Evolutionary conservation across 2,329 filamentous ascomycete species (phyloP), one percentile per base, ranked within the genome.

Genomic region (Remersonia thermophila): DNA sequence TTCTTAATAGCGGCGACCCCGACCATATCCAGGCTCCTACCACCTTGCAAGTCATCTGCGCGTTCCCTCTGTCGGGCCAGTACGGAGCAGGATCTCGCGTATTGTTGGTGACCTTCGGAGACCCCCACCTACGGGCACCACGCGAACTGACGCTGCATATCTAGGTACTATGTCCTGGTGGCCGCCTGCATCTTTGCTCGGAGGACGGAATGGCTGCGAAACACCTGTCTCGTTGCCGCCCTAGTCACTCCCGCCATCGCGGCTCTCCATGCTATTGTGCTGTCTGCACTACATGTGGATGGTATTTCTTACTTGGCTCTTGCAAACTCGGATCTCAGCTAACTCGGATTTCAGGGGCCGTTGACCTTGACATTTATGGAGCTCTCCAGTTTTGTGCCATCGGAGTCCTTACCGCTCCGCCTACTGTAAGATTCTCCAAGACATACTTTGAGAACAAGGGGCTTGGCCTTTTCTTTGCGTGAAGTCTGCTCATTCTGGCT

Each of bases 301-400:
- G 62, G 76, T 77, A 46, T 56, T n/a, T 27, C 2, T 25, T 13
- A 12, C 27, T 10, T 15, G 6, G 6, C 7, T 1, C 11, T 9
- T 12, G 12, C 23, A 12, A 11, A n/a, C 28, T 41, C 12, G 4
- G n/a, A 27, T n/a, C 5, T 8, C 5, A 5, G 4, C n/a, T 27
- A 8, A 27, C 6, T 1, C 40, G 20, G 9, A 23, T 5, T 5
- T 16, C 38, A 78, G 75, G 59, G 35, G 76, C 71, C 11, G 66
- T 80, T 11, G 77, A 81, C 47, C 71, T 82, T 67, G 77, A 82
- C 45, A 60, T 81, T 3, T 82, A 70, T 38, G 77, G 77, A 1
- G 74, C 75, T 7, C 79, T 81, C 42, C 77, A 82, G 44, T 52
- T 80, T 0, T 81, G 77, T 40, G 65, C 76, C 0, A 75, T 82